These are phyloP conservation scores for Coemansia sp. DNA, from an alignment of 192 early-diverging fungal species.

Conservation along the genomic window DNA sequence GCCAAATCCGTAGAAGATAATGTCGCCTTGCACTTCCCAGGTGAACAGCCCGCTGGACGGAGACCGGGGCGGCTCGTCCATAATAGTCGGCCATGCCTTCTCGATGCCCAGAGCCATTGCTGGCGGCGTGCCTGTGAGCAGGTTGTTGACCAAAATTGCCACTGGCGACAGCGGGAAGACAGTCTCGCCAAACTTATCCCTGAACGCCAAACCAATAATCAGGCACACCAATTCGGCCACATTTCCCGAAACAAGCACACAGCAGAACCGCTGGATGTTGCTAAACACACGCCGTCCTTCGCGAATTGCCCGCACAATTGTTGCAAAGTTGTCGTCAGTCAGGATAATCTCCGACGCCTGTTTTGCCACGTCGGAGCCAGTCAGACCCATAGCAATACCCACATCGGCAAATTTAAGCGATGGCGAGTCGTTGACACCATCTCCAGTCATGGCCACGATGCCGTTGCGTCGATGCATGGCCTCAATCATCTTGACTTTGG, in stretches of 20 bases:
- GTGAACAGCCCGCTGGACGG: conserved; percentile 65
- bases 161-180: conserved; percentile 78
- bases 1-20: conserved; percentile 62
- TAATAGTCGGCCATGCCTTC: conserved; percentile 59
- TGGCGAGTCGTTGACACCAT: conserved; percentile 81
- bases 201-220: conserved; percentile 70
- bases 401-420: conserved; percentile 75
- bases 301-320: conserved; percentile 71
- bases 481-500: conserved; percentile 96
- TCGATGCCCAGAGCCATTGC: conserved; percentile 78
- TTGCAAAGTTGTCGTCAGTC: conserved; percentile 78
- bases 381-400: conserved; percentile 69
- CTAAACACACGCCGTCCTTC: conserved; percentile 79
- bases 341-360: conserved; percentile 87
- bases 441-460: conserved; percentile 89
- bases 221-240: conserved; percentile 72
- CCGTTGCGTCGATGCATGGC: conserved; percentile 76
- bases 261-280: conserved; percentile 73
- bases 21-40: conserved; percentile 63
- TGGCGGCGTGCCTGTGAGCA: conserved; percentile 76
- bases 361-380: conserved; percentile 72
- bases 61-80: conserved; percentile 69
- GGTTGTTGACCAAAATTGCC: conserved; percentile 77
- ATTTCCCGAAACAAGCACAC: conserved; percentile 72
- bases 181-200: conserved; percentile 55